phyloP scores from a whole-genome alignment of 2,329 filamentous ascomycete genomes.

The Trichoderma citrinoviride region DNA sequence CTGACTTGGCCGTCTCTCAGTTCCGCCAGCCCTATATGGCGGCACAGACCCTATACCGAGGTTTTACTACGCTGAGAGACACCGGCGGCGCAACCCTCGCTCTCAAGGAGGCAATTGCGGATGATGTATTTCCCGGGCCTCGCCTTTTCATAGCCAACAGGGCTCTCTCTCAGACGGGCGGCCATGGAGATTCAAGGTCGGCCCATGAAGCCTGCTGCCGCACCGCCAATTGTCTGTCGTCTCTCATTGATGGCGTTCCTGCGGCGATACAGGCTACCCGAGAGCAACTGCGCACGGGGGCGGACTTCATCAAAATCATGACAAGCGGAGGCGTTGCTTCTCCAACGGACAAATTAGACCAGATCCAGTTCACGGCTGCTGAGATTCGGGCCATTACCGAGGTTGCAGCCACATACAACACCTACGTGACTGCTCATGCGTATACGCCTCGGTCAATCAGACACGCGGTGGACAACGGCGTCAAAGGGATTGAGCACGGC shows the following conservation, averaged over 20 bases:
- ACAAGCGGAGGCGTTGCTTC: constrained; percentile 55
- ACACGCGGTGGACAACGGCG: constrained; percentile 55
- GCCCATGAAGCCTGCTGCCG: constrained; percentile 37
- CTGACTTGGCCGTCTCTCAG: constrained; percentile 38
- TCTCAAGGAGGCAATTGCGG: constrained; percentile 54
- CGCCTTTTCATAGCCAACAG: constrained; percentile 54
- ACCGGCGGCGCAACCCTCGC: constrained; percentile 55
- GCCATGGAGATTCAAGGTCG: constrained; percentile 52
- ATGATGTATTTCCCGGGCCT: constrained; percentile 55
- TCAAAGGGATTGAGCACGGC: constrained; percentile 50
- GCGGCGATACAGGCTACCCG: constrained; percentile 52
- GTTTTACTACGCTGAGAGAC: constrained; percentile 59
- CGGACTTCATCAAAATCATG: constrained; percentile 64
- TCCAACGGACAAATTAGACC: constrained; percentile 52
- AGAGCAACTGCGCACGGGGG: constrained; percentile 54
- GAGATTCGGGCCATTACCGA: constrained; percentile 55
- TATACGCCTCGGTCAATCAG: constrained; percentile 55
- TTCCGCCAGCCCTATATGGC: constrained; percentile 49
- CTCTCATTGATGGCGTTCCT: constrained; percentile 47
- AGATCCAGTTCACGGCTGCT: constrained; percentile 54
- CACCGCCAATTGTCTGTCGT: constrained; percentile 4
- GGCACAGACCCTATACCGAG: constrained; percentile 51
- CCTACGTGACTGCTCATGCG: constrained; percentile 56
- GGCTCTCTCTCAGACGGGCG: constrained; percentile 56
- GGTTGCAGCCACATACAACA: constrained; percentile 48